Evolutionary conservation across 768 basidiomycete species (phyloP).

Genomic region (Naganishia friedmannii): DNA sequence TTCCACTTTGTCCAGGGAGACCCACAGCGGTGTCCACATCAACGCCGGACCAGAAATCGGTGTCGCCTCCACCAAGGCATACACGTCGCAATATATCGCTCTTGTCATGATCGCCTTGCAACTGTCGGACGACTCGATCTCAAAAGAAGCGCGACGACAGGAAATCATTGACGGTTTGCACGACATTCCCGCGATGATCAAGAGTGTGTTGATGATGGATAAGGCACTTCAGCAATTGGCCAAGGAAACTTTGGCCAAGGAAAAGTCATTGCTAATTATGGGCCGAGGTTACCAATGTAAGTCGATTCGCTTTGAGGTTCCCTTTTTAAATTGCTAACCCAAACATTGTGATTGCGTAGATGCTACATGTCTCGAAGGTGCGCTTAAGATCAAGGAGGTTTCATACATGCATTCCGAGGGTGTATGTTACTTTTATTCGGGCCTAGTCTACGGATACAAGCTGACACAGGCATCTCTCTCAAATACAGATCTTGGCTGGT

Average conservation of each 20-base stretch:
- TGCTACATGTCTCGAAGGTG: slow-evolving; percentile 96
- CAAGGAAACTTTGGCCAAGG: slow-evolving; percentile 62
- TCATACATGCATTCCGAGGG: slow-evolving; percentile 65
- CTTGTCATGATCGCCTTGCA: slow-evolving; percentile 98
- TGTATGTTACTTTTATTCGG: slow-evolving; percentile 40
- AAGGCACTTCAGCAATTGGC: slow-evolving; percentile 74
- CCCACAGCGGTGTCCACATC: slow-evolving; percentile 99
- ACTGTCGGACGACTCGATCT: slow-evolving; percentile 93
- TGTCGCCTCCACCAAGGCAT: slow-evolving; percentile 99
- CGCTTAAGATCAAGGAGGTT: slow-evolving; percentile 99
- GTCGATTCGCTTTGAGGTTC: slow-evolving; percentile 1
- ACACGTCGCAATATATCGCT: slow-evolving; percentile 98
- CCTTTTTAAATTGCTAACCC: neutral
- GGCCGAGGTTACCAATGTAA: slow-evolving; percentile 85
- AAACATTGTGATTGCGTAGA: slow-evolving; percentile 56
- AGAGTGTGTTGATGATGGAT: slow-evolving; percentile 78
- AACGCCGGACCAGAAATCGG: slow-evolving; percentile 72
- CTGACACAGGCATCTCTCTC: slow-evolving; percentile 23
- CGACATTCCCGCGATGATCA: slow-evolving; percentile 83
- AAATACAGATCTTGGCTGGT: slow-evolving; percentile 82
- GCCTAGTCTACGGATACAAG: neutral
- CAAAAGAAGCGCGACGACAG: slow-evolving; percentile 81
- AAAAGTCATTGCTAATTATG: slow-evolving; percentile 90
- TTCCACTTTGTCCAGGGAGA: slow-evolving; percentile 94
- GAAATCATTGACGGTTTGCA: slow-evolving; percentile 92